Conservation (phyloP, 2,329 filamentous ascomycete genomes). For the Nemania bipapillata region DNA sequence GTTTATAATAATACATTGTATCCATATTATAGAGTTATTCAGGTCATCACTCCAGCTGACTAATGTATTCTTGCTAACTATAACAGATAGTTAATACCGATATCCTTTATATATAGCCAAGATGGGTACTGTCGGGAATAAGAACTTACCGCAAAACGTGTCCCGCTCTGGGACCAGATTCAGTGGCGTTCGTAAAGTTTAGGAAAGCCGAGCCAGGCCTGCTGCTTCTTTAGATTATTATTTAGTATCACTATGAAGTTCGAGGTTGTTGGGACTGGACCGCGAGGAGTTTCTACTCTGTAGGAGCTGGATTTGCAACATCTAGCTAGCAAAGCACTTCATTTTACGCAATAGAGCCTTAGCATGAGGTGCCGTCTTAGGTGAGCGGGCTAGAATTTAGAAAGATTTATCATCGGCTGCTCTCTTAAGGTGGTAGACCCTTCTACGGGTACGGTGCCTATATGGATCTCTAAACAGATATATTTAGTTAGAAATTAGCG, state of each 20-base stretch:
- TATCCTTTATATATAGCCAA: background rate
- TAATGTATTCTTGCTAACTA: background rate
- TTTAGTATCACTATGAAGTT: background rate
- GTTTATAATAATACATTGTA: background rate
- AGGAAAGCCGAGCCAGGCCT: background rate
- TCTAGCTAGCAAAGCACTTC: too few relatives aligned
- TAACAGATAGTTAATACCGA: background rate
- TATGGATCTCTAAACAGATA: too few relatives aligned
- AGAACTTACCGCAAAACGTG: background rate
- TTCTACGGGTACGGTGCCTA: too few relatives aligned
- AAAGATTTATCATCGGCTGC: too few relatives aligned
- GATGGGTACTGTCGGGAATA: background rate
- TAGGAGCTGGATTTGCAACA: too few relatives aligned
- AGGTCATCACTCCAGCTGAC: background rate
- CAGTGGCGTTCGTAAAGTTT: background rate
- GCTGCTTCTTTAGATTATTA: background rate
- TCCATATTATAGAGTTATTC: background rate
- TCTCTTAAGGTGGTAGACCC: too few relatives aligned
- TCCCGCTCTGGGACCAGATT: background rate
- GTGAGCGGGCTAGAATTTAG: too few relatives aligned
- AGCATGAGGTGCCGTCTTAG: too few relatives aligned
- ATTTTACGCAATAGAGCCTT: background rate
- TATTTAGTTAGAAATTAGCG: too few relatives aligned
- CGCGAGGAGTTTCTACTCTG: background rate
- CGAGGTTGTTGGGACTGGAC: background rate